These are phyloP conservation scores for Pseudohalonectria lignicola DNA, from an alignment of 2,329 filamentous ascomycete species.

Conservation along the genomic window DNA sequence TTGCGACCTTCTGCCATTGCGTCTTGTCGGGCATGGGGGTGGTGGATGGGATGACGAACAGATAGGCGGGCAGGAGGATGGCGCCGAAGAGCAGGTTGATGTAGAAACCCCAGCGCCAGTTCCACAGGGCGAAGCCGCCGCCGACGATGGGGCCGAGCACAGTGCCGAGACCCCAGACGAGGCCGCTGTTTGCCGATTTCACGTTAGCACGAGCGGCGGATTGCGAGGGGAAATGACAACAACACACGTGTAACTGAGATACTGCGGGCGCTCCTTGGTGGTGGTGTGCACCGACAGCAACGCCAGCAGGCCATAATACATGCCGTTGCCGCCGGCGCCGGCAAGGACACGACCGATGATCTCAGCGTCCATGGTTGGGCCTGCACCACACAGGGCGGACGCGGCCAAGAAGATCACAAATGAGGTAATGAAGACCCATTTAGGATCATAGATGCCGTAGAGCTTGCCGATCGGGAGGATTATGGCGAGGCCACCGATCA, in stretches of 20 bases:
- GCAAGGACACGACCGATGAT: constrained; percentile 12
- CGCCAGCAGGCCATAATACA: constrained; percentile 6
- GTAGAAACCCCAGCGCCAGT: constrained; percentile 38
- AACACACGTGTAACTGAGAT: constrained; percentile 20
- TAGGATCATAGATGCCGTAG: constrained; percentile 6
- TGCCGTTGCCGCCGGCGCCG: constrained; percentile 7
- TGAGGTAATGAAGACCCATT: constrained; percentile 5
- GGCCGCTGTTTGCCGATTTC: no score
- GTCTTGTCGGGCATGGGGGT: constrained; percentile 8
- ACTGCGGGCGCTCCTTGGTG: constrained; percentile 4
- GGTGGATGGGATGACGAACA: constrained; percentile 17
- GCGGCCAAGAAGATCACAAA: constrained; percentile 4
- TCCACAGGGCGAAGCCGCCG: constrained; percentile 25
- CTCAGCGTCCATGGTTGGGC: constrained; percentile 9
- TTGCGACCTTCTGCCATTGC: constrained; percentile 12
- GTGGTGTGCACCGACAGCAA: constrained; percentile 3
- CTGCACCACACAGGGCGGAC: constrained; percentile 10
- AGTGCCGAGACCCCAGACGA: constrained; percentile 30
- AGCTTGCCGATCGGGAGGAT: constrained; percentile 1
- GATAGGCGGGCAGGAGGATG: constrained; percentile 15
- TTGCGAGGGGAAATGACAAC: constrained; percentile 26
- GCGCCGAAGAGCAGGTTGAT: constrained; percentile 42
- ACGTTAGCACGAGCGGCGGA: constrained; percentile 15
- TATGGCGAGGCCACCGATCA: neutral
- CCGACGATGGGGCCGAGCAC: constrained; percentile 36